Evolutionary conservation across 495 filamentous ascomycete genomes (phyloP).

Genomic region (Monascus purpureus): DNA sequence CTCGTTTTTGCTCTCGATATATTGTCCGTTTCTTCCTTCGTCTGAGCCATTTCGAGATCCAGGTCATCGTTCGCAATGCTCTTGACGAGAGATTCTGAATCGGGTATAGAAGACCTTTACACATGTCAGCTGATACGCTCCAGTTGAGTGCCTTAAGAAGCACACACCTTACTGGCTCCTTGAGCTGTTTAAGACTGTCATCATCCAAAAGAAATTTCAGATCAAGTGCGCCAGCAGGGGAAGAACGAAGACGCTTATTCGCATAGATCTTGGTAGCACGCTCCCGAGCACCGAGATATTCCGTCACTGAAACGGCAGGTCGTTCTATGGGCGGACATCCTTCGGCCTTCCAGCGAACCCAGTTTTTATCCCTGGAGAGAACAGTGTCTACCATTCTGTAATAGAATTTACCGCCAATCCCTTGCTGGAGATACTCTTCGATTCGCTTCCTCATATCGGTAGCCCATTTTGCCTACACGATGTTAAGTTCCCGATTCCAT

Average conservation of each 20-base stretch:
- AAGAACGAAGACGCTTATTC: slow-evolving; percentile 49
- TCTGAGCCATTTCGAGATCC: slow-evolving; percentile 67
- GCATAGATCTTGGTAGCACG: slow-evolving; percentile 48
- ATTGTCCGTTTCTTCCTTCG: slow-evolving; percentile 51
- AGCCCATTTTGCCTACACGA: slow-evolving; percentile 55
- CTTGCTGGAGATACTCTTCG: slow-evolving; percentile 62
- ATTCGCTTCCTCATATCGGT: slow-evolving; percentile 56
- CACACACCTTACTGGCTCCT: slow-evolving; percentile 39
- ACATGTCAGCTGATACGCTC: too few species aligned
- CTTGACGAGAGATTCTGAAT: slow-evolving; percentile 40
- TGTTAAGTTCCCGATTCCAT: slow-evolving; percentile 15
- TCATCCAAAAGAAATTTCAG: slow-evolving; percentile 63
- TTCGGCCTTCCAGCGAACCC: slow-evolving; percentile 96
- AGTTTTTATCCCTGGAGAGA: slow-evolving; percentile 88
- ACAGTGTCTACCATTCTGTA: slow-evolving; percentile 93
- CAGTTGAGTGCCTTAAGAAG: too few species aligned
- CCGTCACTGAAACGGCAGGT: slow-evolving; percentile 47
- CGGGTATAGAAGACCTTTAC: slow-evolving; percentile 39
- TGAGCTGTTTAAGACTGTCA: slow-evolving; percentile 44
- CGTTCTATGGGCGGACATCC: slow-evolving; percentile 75
- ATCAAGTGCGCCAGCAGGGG: slow-evolving; percentile 56
- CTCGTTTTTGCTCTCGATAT: slow-evolving; percentile 59
- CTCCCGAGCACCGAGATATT: slow-evolving; percentile 51
- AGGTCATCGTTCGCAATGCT: slow-evolving; percentile 59
- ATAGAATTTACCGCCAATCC: slow-evolving; percentile 65